A percentile compares a stretch with the other conserved stretches of the same genome.
Evolutionary conservation across 257 asterid genomes (phyloP).

Genomic region (Solanum corneliomulleri): DNA sequence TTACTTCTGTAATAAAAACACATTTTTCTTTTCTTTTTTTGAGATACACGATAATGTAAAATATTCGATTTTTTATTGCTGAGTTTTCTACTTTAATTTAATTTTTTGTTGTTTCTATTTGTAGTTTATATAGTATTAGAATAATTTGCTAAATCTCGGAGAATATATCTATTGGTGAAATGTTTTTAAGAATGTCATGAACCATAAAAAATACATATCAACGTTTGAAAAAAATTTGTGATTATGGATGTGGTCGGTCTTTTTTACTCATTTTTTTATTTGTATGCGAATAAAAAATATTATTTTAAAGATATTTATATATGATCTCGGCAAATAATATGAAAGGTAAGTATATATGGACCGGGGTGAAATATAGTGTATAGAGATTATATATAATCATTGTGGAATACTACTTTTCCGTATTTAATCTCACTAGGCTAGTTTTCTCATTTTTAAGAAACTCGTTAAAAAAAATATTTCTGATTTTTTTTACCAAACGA

Average conservation of each 20-base stretch:
- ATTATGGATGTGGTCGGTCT: too few relatives aligned
- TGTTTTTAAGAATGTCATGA: too few relatives aligned
- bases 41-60: neutral
- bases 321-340: neutral
- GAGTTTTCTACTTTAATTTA: neutral
- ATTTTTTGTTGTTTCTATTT: neutral
- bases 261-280: too few relatives aligned
- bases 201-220: neutral
- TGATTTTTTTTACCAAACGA: too few relatives aligned
- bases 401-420: neutral
- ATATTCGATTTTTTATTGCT: too few relatives aligned
- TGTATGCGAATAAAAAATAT: too few relatives aligned
- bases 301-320: too few relatives aligned
- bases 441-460: too few relatives aligned
- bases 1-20: neutral
- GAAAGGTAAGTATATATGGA: neutral
- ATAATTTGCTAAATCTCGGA: too few relatives aligned
- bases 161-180: neutral
- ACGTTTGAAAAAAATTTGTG: neutral
- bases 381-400: neutral
- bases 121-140: too few relatives aligned
- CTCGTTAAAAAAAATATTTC: too few relatives aligned
- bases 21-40: too few relatives aligned
- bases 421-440: neutral
- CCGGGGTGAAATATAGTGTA: neutral